Evolutionary conservation across 257 asterid species (phyloP).

Genomic region (Fraxinus quadrangulata): DNA sequence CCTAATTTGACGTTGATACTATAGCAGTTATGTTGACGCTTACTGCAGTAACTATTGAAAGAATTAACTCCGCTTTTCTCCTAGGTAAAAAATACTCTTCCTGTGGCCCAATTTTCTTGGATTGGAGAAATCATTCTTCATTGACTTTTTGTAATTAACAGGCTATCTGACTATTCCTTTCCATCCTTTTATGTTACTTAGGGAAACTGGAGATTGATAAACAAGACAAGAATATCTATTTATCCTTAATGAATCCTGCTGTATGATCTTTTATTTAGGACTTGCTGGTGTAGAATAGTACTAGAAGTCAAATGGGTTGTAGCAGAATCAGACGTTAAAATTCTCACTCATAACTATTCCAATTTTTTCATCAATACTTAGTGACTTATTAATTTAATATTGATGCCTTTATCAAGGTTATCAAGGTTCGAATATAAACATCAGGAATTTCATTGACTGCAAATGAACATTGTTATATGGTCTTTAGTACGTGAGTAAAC

Average conservation of each 20-base stretch:
- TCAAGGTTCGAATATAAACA: neutral
- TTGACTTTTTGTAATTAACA: neutral
- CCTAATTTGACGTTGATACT: neutral
- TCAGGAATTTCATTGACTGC: conserved; percentile 1
- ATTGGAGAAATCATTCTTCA: neutral
- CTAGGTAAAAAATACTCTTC: neutral
- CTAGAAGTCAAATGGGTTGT: neutral
- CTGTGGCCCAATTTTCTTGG: neutral
- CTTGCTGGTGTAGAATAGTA: neutral
- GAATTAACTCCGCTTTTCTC: neutral
- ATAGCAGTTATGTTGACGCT: neutral
- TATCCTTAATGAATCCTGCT: conserved; percentile 1
- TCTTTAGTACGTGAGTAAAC: conserved; percentile 1
- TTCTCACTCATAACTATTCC: neutral
- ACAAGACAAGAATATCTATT: neutral
- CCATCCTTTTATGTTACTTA: neutral
- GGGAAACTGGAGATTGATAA: neutral
- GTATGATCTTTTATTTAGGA: neutral
- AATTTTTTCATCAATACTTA: conserved; percentile 5
- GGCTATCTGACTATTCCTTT: neutral
- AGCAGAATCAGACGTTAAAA: neutral
- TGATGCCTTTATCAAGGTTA: neutral
- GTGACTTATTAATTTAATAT: neutral
- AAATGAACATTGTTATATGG: conserved; percentile 18
- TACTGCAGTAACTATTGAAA: neutral